Percentiles rank a stretch among this genome's conserved stretches.
phyloP scores from a whole-genome alignment of 2,329 filamentous ascomycete genomes.

The Penicillium glabrum region DNA sequence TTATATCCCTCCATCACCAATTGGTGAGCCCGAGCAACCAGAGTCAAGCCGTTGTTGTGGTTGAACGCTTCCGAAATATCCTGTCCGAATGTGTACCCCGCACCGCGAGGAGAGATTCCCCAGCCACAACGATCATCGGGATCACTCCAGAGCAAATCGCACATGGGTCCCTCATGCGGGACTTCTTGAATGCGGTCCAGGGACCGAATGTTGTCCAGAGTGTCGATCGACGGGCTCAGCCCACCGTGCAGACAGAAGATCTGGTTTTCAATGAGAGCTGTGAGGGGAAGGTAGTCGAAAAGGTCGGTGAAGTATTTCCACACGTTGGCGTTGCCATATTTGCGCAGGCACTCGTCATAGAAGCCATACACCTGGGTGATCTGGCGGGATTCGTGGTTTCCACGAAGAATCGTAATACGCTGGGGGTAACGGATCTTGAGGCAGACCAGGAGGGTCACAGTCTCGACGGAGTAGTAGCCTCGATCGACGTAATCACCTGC shows the following conservation, averaged over 20 bases:
- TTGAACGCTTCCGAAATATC: slow-evolving; percentile 99
- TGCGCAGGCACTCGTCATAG: slow-evolving; percentile 97
- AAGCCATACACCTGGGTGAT: slow-evolving; percentile 99
- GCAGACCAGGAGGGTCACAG: slow-evolving; percentile 90
- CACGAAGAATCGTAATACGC: slow-evolving; percentile 96
- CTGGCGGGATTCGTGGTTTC: slow-evolving; percentile 98
- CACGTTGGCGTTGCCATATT: slow-evolving; percentile 98
- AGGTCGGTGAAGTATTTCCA: slow-evolving; percentile 99
- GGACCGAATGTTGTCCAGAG: slow-evolving; percentile 90
- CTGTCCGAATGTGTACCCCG: slow-evolving; percentile 92
- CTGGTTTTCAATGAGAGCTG: slow-evolving; percentile 97
- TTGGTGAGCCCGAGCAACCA: slow-evolving; percentile 95
- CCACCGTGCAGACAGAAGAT: slow-evolving; percentile 99
- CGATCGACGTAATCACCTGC: slow-evolving; percentile 96
- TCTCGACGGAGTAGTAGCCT: slow-evolving; percentile 98
- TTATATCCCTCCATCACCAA: slow-evolving; percentile 99
- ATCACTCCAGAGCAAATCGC: slow-evolving; percentile 96
- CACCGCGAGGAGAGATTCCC: slow-evolving; percentile 93
- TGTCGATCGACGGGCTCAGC: slow-evolving; percentile 93
- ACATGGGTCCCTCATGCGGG: slow-evolving; percentile 97
- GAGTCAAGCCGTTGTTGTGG: slow-evolving; percentile 94
- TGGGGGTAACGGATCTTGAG: slow-evolving; percentile 98
- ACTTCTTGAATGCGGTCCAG: slow-evolving; percentile 98
- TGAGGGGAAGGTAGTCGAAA: slow-evolving; percentile 96
- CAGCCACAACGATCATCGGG: slow-evolving; percentile 95